Evolutionary conservation across 495 filamentous ascomycete species (phyloP).

Genomic region (Trypethelium eluteriae): DNA sequence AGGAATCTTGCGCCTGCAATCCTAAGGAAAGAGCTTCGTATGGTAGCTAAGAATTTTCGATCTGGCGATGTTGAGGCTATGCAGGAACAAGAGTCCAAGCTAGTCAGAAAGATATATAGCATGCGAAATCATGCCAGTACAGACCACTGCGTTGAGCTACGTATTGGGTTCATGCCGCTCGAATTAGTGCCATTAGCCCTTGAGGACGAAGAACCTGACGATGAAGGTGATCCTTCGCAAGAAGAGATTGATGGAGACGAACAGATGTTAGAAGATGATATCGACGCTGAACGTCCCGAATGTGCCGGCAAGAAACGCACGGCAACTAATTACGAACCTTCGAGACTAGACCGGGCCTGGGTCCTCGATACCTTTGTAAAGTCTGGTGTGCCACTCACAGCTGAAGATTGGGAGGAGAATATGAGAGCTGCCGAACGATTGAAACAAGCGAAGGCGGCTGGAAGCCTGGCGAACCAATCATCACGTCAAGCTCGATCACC

Average conservation of each 20-base stretch:
- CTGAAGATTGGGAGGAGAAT: slow-evolving; percentile 68
- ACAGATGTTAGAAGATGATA: slow-evolving; percentile 28
- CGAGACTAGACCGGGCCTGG: slow-evolving; percentile 62
- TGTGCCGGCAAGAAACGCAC: slow-evolving; percentile 46
- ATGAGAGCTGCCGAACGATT: slow-evolving; percentile 27
- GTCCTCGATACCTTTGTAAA: slow-evolving; percentile 64
- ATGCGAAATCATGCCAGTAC: slow-evolving; percentile 61
- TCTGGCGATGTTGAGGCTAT: slow-evolving; percentile 31
- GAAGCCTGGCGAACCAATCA: not conserved
- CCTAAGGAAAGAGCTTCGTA: slow-evolving; percentile 56
- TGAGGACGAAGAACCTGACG: slow-evolving; percentile 41
- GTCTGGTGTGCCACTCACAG: slow-evolving; percentile 61
- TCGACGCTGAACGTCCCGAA: slow-evolving; percentile 21
- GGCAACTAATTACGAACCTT: slow-evolving; percentile 60
- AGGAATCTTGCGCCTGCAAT: slow-evolving; percentile 71
- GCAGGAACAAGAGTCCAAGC: slow-evolving; percentile 39
- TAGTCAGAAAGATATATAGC: slow-evolving; percentile 57
- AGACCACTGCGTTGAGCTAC: slow-evolving; percentile 66
- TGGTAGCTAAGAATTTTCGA: slow-evolving; percentile 21
- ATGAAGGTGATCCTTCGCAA: slow-evolving; percentile 34
- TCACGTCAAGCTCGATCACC: not conserved
- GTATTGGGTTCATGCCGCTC: slow-evolving; percentile 66
- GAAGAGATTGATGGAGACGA: slow-evolving; percentile 32
- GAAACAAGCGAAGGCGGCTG: slow-evolving; percentile 1
- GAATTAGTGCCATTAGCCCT: slow-evolving; percentile 73